These are phyloP conservation scores for Aureobasidium vineae DNA, from an alignment of 2,329 filamentous ascomycete genomes.

Conservation along the genomic window DNA sequence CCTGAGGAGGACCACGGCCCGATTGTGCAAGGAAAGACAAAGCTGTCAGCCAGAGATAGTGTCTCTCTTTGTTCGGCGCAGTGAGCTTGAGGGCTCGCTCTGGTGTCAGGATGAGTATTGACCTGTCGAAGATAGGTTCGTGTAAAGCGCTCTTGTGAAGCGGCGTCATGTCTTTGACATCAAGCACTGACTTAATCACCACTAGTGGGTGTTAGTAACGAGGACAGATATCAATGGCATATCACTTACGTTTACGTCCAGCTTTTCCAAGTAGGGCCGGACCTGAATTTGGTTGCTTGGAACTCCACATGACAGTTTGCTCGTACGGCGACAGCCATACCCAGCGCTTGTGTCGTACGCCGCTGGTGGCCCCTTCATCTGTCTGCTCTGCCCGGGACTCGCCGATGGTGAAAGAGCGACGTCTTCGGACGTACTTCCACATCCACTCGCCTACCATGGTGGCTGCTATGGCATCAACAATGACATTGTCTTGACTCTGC, in stretches of 20 bases:
- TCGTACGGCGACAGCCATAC: conserved; percentile 98
- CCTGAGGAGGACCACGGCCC: conserved; percentile 66
- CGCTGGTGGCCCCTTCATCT: conserved; percentile 53
- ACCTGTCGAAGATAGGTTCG: conserved; percentile 70
- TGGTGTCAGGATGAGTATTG: conserved; percentile 91
- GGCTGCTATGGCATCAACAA: conserved; percentile 95
- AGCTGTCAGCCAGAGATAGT: conserved; percentile 93
- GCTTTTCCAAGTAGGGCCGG: conserved; percentile 89
- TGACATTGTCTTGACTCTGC: conserved; percentile 52
- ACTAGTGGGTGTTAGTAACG: conserved; percentile 54
- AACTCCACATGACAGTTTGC: conserved; percentile 94
- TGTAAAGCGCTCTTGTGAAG: conserved; percentile 65
- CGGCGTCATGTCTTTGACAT: conserved; percentile 92
- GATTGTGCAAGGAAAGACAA: conserved; percentile 94
- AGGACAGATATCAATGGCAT: conserved; percentile 16
- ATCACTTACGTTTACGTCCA: conserved; percentile 81
- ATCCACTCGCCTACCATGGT: conserved; percentile 99
- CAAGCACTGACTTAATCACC: conserved; percentile 90
- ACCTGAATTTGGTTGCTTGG: conserved; percentile 88
- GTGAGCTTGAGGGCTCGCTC: conserved; percentile 95
- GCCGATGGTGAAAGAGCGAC: conserved; percentile 84
- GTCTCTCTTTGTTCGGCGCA: conserved; percentile 74
- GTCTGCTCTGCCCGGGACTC: conserved; percentile 53
- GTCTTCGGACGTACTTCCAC: conserved; percentile 83
- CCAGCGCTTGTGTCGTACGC: conserved; percentile 86